Percentiles rank a stretch among this genome's conserved stretches.
phyloP scores from a whole-genome alignment of 306 rosid species.

The Corylus heterophylla region DNA sequence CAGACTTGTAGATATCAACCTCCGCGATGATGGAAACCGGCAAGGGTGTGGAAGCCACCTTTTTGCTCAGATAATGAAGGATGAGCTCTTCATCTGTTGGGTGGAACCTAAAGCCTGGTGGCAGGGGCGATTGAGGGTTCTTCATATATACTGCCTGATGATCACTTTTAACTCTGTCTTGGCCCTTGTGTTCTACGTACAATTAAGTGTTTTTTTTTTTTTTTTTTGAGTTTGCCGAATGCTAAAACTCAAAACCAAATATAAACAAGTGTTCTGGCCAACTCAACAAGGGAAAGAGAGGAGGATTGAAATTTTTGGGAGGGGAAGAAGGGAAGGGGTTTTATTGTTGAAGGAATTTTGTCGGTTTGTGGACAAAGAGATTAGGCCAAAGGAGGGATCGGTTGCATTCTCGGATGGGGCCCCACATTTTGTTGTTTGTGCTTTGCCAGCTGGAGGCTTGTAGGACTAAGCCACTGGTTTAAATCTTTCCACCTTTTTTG shows the following conservation, averaged over 20 bases:
- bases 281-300: not conserved
- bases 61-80: constrained; percentile 51
- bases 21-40: constrained; percentile 62
- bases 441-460: not conserved
- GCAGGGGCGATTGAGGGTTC: constrained; percentile 40
- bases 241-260: not conserved
- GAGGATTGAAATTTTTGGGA: constrained; percentile 47
- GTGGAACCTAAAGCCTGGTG: constrained; percentile 62
- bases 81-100: constrained; percentile 61
- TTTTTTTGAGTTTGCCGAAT: not conserved
- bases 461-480: not conserved
- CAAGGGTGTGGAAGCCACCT: constrained; percentile 45
- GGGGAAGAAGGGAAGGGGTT: constrained; percentile 31
- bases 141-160: constrained; percentile 25
- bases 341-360: constrained; percentile 47
- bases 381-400: constrained; percentile 42
- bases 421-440: constrained; percentile 9
- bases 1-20: constrained; percentile 57
- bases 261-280: not conserved
- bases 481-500: not conserved
- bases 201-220: too few species aligned
- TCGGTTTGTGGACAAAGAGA: constrained; percentile 44
- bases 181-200: too few species aligned
- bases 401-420: constrained; percentile 42
- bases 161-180: too few species aligned